A percentile compares a stretch with the other conserved stretches of the same genome.
Conservation (phyloP, 192 early-diverging fungal species). For the Funneliformis mosseae region DNA sequence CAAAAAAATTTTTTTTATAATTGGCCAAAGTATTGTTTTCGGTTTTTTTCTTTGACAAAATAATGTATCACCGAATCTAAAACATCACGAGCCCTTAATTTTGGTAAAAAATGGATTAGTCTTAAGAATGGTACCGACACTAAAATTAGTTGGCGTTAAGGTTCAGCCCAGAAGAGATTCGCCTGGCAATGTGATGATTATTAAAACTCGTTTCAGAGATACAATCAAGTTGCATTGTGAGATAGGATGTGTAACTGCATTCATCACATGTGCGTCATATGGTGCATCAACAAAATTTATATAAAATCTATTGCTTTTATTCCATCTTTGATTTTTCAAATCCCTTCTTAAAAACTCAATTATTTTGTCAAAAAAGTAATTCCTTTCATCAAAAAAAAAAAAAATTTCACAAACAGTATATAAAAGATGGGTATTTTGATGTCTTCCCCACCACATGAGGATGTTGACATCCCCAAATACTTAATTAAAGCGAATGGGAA, state of each 20-base stretch:
- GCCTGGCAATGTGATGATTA: neutral
- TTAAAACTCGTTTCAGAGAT: neutral
- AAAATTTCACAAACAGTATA: no score
- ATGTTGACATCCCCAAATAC: neutral
- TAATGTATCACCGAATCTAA: no score
- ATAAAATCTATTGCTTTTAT: no score
- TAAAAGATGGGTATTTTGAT: neutral
- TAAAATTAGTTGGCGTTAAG: neutral
- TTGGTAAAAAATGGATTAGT: neutral
- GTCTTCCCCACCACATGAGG: neutral
- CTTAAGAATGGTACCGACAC: neutral
- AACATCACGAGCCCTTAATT: neutral
- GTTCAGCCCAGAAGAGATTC: neutral
- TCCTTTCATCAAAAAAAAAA: neutral
- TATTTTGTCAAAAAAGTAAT: no score
- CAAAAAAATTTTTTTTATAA: no score
- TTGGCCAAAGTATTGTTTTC: no score
- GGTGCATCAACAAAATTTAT: neutral
- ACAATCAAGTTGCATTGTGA: neutral
- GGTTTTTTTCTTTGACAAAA: no score
- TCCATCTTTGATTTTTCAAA: neutral
- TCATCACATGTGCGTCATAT: neutral
- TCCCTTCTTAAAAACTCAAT: neutral
- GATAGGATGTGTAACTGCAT: neutral
- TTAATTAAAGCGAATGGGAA: neutral